These are phyloP conservation scores for Cutaneotrichosporon sp. DNA, from an alignment of 1,284 basidiomycete genomes.

Conservation along the genomic window DNA sequence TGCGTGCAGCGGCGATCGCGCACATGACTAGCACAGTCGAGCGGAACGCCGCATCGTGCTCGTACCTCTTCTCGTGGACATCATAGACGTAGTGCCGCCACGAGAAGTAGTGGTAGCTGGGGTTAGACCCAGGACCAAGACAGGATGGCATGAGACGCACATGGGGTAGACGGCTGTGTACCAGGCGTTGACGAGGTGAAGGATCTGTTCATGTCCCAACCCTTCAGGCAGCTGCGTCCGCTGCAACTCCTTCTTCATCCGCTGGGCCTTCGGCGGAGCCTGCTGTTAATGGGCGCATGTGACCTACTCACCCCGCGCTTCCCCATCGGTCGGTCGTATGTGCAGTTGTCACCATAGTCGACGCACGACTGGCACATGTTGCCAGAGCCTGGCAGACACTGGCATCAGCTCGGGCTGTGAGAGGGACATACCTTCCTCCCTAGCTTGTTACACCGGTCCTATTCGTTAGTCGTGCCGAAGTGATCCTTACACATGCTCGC, in stretches of 20 bases:
- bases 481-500: constrained; percentile 9
- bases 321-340: constrained; percentile 21
- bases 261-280: constrained; percentile 8
- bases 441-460: constrained; percentile 23
- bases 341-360: constrained; percentile 22
- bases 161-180: constrained; percentile 23
- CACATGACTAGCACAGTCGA: constrained; percentile 18
- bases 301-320: constrained; percentile 21
- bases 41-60: constrained; percentile 16
- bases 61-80: constrained; percentile 16
- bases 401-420: constrained; percentile 7
- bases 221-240: neutral
- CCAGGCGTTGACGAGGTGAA: constrained; percentile 15
- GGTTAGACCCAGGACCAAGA: neutral
- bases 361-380: constrained; percentile 21
- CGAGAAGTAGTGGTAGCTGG: constrained; percentile 25
- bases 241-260: neutral
- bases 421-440: constrained; percentile 15
- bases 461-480: neutral
- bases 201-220: neutral
- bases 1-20: constrained; percentile 21
- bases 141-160: constrained; percentile 15
- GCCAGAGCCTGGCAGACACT: constrained; percentile 9
- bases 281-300: neutral
- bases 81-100: constrained; percentile 19